Evolutionary conservation across 202 grass and related monocot genomes (phyloP), one percentile per base, ranked within the genome.

Genomic region (Eragrostis tef): DNA sequence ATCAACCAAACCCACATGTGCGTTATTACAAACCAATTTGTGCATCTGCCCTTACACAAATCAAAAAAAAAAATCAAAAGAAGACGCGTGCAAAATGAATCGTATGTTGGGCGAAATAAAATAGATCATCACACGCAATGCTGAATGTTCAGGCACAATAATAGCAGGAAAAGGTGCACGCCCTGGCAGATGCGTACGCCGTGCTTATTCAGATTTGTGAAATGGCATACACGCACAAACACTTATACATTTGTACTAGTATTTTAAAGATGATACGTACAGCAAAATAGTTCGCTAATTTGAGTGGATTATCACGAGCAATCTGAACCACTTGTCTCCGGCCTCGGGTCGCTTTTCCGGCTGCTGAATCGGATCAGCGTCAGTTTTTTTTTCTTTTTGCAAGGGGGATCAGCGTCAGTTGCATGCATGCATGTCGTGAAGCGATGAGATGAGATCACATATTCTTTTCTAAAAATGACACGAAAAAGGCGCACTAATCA

Each of bases 291-390:
- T 12, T 56, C 9, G 3, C 0, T 14, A 11, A 11, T 63, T 25
- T 6, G 0, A 59, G 8, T 7, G 42, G 68, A 53, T 75, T 41
- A 56, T 69, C 63, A 80, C 57, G 29, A 71, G 45, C 59, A 67
- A 70, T 64, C 36, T 47, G 65, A 81, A 52, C 27, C 57, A 85
- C 72, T 73, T 86, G 87, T 67, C 16, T 34, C 20, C 19, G 64
- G 16, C 3, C 13, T 82, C 21, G 10, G 22, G 2, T 61, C 21
- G 78, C 83, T 60, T 90, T 90, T 52, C 17, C 29, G 22, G 79
- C 52, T 86, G 88, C 88, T 86, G 88, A 90, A 83, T 86, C 84
- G 53, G 84, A 86, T 79, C 75, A 51, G 73, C n/a, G n/a, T n/a
- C n/a, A n/a, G n/a, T n/a, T n/a, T n/a, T n/a, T n/a, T n/a, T n/a